Base-by-base conservation (phyloP, 108 stramenopile species). In the Tribonema minus region DNA sequence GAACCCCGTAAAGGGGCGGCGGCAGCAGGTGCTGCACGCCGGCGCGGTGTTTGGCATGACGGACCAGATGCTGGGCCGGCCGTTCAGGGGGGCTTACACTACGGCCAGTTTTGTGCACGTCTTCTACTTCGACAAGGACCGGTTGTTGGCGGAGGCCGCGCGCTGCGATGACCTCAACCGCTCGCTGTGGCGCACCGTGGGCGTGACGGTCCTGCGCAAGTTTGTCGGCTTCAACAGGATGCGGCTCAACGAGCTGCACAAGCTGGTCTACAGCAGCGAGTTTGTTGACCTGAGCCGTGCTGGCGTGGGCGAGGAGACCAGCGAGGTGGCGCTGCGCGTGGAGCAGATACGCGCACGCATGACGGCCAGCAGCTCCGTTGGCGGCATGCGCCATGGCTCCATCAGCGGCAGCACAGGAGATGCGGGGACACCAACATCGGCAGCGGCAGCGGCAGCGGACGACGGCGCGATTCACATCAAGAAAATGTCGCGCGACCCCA, bases 191-290 rank as follows among this genome's bases (percentile, higher is more conserved):
- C 39, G 70, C 23, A 37, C 60, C 7, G 70, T 71, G 15, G 60
- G 70, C 35, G 70, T 71, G 31, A 37, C 59, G 3, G 70, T 71
- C 3, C 58, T 71, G 26, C 36, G 59, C 23, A 61, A 71, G 9
- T 71, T 71, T 58, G 58, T 60, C 70, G 70, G 70, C 0, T 71
- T 71, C 70, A 54, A 71, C 59, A 29, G 59, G 34, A 37, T 71
- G 12, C 32, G 70, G 58, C 70, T 71, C 12, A 37, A 58, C 20
- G 70, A 71, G 28, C 37, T 71, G 70, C 70, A 71, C 35, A 71
- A 71, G 35, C 58, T 71, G 70, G 70, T 71, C 6, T 40, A 60
- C 1, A 71, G 34, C 58, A 35, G 58, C 0, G 70, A 71, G 70
- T 71, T 71, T 35, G 36, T 71, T 27, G 70, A 71, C 35, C 28